Conservation (phyloP, 2,329 filamentous ascomycete genomes). For the Trichoderma sp. region DNA sequence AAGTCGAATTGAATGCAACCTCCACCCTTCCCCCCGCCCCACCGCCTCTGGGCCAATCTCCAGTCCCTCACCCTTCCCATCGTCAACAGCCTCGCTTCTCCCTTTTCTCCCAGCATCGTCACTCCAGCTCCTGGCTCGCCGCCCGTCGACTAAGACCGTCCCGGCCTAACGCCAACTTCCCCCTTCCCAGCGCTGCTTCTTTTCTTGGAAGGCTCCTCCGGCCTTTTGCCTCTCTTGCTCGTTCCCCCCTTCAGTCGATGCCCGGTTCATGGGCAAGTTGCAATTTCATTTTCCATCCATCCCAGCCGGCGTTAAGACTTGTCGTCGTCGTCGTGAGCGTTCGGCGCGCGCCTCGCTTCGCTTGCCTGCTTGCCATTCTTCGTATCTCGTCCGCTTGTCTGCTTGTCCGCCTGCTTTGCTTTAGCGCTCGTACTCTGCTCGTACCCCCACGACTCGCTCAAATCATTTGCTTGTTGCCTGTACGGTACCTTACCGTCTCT, state of each 20-base stretch:
- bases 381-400: constrained; percentile 8
- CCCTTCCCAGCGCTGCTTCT: not conserved
- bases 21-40: constrained; percentile 19
- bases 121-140: not conserved
- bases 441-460: constrained; percentile 25
- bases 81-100: constrained; percentile 26
- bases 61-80: not conserved
- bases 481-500: no score
- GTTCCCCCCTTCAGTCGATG: constrained; percentile 14
- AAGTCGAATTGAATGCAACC: constrained; percentile 8
- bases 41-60: constrained; percentile 12
- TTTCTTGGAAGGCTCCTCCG: constrained; percentile 25
- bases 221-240: constrained; percentile 15
- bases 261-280: constrained; percentile 29
- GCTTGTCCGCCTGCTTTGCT: not conserved
- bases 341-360: constrained; percentile 4
- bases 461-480: no score
- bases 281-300: constrained; percentile 17
- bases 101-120: constrained; percentile 10
- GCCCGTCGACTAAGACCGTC: constrained; percentile 1
- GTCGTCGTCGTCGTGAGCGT: not conserved
- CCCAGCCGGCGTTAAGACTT: constrained; percentile 28
- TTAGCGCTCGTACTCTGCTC: constrained; percentile 19
- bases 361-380: constrained; percentile 21
- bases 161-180: constrained; percentile 5